A percentile compares a stretch with the other conserved stretches of the same genome.
Conservation (phyloP, 2,329 filamentous ascomycete genomes). For the Trichoderma arundinaceum region DNA sequence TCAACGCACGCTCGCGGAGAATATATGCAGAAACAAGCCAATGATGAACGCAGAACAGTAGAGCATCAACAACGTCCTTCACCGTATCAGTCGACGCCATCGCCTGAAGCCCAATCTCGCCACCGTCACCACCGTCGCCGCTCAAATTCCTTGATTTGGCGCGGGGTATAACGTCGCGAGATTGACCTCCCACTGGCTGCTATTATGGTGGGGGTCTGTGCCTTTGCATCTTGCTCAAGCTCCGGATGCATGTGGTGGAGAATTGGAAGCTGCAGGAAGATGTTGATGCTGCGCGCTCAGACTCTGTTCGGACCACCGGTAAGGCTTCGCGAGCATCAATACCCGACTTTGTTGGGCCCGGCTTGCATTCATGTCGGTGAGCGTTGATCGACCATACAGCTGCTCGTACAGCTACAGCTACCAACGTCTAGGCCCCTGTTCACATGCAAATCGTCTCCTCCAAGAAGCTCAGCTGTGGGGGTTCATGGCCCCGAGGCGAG, state of each 20-base stretch:
- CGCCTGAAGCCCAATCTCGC: constrained; percentile 10
- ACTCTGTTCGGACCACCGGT: too few species aligned
- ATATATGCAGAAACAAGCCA: not conserved
- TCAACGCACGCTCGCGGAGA: not conserved
- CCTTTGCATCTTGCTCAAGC: not conserved
- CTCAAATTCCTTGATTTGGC: not conserved
- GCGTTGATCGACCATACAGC: constrained; percentile 23
- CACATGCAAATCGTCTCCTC: constrained; percentile 5
- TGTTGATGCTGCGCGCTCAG: not conserved
- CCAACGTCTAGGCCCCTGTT: not conserved
- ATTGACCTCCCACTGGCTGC: not conserved
- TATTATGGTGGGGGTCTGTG: not conserved
- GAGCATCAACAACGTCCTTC: not conserved
- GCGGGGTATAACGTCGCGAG: not conserved
- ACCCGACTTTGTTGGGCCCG: constrained; percentile 4
- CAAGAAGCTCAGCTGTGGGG: constrained; percentile 7
- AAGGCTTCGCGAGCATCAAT: not conserved
- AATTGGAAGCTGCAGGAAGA: not conserved
- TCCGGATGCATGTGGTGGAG: constrained; percentile 9
- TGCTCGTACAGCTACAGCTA: not conserved
- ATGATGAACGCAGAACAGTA: not conserved
- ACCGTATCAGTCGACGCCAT: constrained; percentile 18
- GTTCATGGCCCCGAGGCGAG: not conserved
- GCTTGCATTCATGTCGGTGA: constrained; percentile 15
- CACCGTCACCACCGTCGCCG: constrained; percentile 6